Percentiles rank a stretch among this genome's conserved stretches.
These are phyloP conservation scores for Penicillium hordei DNA, from an alignment of 2,329 filamentous ascomycete genomes.

Conservation along the genomic window DNA sequence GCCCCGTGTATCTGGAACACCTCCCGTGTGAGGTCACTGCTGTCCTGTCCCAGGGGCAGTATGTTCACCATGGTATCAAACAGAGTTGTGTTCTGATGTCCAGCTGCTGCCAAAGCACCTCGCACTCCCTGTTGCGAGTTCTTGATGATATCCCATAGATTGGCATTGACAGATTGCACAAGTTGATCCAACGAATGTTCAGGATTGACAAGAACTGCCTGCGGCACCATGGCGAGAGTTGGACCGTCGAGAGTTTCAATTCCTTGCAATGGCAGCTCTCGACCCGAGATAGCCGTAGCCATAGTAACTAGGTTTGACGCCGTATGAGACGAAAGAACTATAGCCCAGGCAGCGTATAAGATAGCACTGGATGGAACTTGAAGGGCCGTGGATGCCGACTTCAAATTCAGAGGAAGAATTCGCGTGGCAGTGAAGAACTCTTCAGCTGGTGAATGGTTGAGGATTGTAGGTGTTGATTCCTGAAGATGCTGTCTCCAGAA, in stretches of 20 bases:
- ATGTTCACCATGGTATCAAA: not conserved
- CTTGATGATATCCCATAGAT: not conserved
- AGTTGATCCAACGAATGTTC: not conserved
- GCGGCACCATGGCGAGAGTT: not conserved
- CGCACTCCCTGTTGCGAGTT: not conserved
- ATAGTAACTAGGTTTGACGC: not conserved
- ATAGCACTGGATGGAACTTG: not conserved
- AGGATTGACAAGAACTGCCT: not conserved
- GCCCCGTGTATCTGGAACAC: not conserved
- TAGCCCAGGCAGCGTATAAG: not conserved
- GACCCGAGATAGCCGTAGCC: not conserved
- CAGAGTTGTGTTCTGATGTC: not conserved
- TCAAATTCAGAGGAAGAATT: not conserved
- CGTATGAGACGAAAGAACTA: not conserved
- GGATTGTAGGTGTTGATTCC: not conserved
- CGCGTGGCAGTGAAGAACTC: not conserved
- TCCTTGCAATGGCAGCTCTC: not conserved
- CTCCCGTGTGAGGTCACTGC: not conserved
- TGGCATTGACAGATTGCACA: not conserved
- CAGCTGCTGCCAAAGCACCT: not conserved
- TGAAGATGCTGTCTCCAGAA: not conserved
- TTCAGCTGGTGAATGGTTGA: not conserved
- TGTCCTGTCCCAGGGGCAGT: not conserved
- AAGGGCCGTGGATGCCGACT: not conserved
- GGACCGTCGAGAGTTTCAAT: not conserved